Base-by-base conservation (phyloP, 2,329 filamentous ascomycete genomes). In the Paraphaeosphaeria sporulosa region DNA sequence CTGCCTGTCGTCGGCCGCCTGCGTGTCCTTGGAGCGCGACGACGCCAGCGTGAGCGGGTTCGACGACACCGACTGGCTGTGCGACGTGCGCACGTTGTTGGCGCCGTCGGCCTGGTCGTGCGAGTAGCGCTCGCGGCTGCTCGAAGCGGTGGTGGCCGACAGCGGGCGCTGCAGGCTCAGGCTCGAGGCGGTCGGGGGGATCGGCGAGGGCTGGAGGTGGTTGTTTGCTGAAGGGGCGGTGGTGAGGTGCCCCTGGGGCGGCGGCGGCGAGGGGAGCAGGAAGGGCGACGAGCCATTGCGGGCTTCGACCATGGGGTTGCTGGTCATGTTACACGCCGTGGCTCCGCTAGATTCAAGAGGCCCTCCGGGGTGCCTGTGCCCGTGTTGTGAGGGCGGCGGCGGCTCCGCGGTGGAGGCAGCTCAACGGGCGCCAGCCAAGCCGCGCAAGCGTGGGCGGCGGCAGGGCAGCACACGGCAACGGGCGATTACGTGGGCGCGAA, bases 31-130 rank as follows among this genome's bases (percentile, higher is more conserved):
- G 17, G 71, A 73, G 36, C 30, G 52, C 59, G 72, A 77, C 57
- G 72, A 77, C 59, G 74, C 71, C 71, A 77, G 71, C 40, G 76
- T 78, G 70, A 60, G 71, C 30, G 73, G 71, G 40, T 72, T 76
- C 61, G 74, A 76, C 27, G 75, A 76, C 19, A 77, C 54, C 51
- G 73, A 76, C 30, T 76, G 69, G 57, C 71, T 73, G 61, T 76
- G 71, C 64, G 69, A 71, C 64, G 75, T 71, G 21, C 67, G 61
- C 58, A 67, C 68, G 19, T 64, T 58, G 52, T 25, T 25, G 40
- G 65, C 53, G 30, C 64, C 61, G 40, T 74, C 73, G 60, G 64
- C 53, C 34, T 67, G 73, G 57, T 69, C 68, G 67, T 70, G 68
- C 42, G 17, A 17, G 38, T 40, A 40, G 7, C 58, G 57, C 23